A percentile compares a stretch with the other conserved stretches of the same genome.
Conservation (phyloP, 768 basidiomycete species). For the Cystobasidium tubakii region DNA sequence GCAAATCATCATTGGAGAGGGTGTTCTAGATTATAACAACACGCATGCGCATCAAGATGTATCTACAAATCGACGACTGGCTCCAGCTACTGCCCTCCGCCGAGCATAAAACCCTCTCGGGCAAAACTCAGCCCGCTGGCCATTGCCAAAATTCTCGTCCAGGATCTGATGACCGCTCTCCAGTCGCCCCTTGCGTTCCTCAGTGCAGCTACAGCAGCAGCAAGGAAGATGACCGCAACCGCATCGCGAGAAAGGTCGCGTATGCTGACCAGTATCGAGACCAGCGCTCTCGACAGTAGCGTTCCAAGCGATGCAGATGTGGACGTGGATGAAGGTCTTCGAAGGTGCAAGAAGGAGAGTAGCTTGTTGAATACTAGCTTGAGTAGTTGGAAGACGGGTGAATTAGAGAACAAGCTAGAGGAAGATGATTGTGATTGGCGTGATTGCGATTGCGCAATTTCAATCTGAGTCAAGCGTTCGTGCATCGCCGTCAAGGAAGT, state of each 20-base stretch:
- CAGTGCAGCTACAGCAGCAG: conserved; percentile 9
- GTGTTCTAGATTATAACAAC: not conserved
- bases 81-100: not conserved
- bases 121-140: conserved; percentile 13
- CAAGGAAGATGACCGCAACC: conserved; percentile 31
- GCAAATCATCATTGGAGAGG: too few relatives aligned
- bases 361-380: not conserved
- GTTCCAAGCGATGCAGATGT: not conserved
- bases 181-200: conserved; percentile 27
- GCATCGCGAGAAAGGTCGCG: conserved; percentile 22
- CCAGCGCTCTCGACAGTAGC: conserved; percentile 21
- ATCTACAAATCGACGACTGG: too few relatives aligned
- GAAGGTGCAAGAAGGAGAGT: not conserved
- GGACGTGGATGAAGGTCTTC: not conserved
- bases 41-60: not conserved
- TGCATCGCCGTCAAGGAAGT: conserved; percentile 26
- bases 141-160: conserved; percentile 33
- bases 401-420: conserved; percentile 6
- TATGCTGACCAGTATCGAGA: conserved; percentile 21
- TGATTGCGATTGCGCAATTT: not conserved
- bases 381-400: conserved; percentile 23
- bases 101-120: conserved; percentile 21
- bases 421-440: conserved; percentile 11
- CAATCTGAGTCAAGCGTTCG: conserved; percentile 27
- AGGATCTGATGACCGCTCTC: conserved; percentile 34